Evolutionary conservation across 2,329 filamentous ascomycete species (phyloP).

Genomic region (Neurospora crassa): DNA sequence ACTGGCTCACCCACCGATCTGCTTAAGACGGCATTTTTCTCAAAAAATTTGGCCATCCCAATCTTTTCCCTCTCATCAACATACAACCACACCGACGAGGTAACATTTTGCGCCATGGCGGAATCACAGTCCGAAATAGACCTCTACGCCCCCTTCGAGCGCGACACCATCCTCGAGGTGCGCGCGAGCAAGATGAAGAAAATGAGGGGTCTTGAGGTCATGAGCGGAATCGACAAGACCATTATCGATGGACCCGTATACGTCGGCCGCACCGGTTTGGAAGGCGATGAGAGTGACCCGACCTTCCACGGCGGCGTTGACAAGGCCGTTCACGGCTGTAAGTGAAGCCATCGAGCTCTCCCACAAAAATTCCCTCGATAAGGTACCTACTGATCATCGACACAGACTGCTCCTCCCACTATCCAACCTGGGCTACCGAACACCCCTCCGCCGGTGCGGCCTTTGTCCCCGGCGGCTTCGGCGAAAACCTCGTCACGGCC

Average conservation of each 20-base stretch:
- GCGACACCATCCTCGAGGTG: conserved; percentile 45
- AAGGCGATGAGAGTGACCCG: conserved; percentile 51
- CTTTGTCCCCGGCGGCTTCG: conserved; percentile 51
- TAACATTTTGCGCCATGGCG: conserved; percentile 1
- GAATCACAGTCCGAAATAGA: conserved; percentile 20
- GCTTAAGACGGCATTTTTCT: not conserved
- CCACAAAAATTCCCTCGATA: too few species aligned
- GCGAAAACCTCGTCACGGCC: conserved; percentile 52
- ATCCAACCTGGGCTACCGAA: conserved; percentile 42
- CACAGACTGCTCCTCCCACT: conserved; percentile 50
- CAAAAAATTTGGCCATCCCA: not conserved
- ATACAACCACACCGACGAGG: not conserved
- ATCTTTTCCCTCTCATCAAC: not conserved
- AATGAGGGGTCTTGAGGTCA: conserved; percentile 39
- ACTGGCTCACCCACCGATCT: not conserved
- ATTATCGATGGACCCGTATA: conserved; percentile 32
- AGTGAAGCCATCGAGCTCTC: conserved; percentile 2
- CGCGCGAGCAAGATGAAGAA: conserved; percentile 47
- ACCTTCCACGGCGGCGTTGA: conserved; percentile 53
- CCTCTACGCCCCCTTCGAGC: conserved; percentile 32
- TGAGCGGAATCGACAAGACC: conserved; percentile 48
- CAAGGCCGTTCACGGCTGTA: conserved; percentile 52
- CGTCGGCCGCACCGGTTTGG: conserved; percentile 40
- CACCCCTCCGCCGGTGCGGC: conserved; percentile 39
- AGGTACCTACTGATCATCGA: too few species aligned